Evolutionary conservation across 2,329 filamentous ascomycete species (phyloP).

Genomic region (Pyricularia grisea): DNA sequence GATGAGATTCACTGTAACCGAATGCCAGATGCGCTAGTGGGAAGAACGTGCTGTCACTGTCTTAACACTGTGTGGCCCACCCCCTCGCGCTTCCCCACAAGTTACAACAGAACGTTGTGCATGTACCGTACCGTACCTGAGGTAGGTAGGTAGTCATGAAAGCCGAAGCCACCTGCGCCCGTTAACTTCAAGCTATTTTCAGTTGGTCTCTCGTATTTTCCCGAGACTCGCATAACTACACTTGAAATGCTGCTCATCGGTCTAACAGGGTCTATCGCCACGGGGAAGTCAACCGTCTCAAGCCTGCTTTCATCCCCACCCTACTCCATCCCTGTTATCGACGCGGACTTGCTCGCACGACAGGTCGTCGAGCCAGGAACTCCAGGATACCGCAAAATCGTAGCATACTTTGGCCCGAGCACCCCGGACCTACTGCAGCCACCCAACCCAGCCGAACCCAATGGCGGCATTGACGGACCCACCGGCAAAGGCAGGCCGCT

Average conservation of each 20-base stretch:
- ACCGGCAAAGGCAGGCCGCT: conserved; percentile 55
- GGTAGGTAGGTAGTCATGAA: background rate
- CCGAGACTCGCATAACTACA: background rate
- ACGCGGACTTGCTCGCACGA: conserved; percentile 86
- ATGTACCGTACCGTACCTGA: background rate
- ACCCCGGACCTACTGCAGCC: conserved; percentile 80
- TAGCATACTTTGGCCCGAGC: conserved; percentile 68
- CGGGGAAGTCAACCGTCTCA: conserved; percentile 95
- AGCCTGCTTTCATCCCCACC: conserved; percentile 69
- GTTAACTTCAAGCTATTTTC: background rate
- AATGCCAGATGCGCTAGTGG: background rate
- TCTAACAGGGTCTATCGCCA: conserved; percentile 93
- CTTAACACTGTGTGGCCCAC: background rate
- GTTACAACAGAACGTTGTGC: background rate
- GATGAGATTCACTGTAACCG: background rate
- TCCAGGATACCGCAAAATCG: conserved; percentile 70
- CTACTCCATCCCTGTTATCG: conserved; percentile 82
- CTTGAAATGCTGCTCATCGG: conserved; percentile 82
- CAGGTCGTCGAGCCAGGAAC: conserved; percentile 93
- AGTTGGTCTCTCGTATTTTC: background rate
- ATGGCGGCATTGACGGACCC: conserved; percentile 14
- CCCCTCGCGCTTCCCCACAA: background rate
- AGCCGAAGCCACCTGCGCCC: background rate
- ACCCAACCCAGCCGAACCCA: conserved; percentile 22
- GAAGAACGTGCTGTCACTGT: background rate